Evolutionary conservation across 2,329 filamentous ascomycete species (phyloP).

Genomic region (Aspergillus sp.): DNA sequence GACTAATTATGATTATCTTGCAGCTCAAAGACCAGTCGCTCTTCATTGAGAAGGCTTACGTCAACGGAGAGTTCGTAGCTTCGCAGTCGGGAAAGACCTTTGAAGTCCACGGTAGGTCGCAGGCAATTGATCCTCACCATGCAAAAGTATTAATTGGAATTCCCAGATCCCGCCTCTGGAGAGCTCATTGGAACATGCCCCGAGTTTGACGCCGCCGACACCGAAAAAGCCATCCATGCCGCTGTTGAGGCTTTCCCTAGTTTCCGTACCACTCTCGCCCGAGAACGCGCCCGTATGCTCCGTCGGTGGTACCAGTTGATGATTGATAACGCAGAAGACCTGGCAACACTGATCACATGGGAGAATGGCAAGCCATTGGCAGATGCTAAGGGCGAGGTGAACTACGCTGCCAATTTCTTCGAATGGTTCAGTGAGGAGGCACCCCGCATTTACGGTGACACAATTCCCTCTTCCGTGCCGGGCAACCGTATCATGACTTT

Average conservation of each 20-base stretch:
- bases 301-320: conserved; percentile 65
- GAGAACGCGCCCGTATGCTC: conserved; percentile 58
- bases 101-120: conserved; percentile 64
- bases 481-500: conserved; percentile 60
- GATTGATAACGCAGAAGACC: conserved; percentile 60
- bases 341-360: conserved; percentile 63
- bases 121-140: not conserved
- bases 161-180: conserved; percentile 73
- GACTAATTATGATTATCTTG: not conserved
- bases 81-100: conserved; percentile 89
- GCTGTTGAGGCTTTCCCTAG: conserved; percentile 65
- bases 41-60: conserved; percentile 77
- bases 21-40: conserved; percentile 75
- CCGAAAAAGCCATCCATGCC: conserved; percentile 75
- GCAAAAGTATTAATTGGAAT: not conserved
- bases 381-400: conserved; percentile 56
- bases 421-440: conserved; percentile 63
- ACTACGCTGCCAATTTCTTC: conserved; percentile 57
- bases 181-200: conserved; percentile 76
- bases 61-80: conserved; percentile 88
- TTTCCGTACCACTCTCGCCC: conserved; percentile 57
- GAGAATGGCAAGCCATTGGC: conserved; percentile 65
- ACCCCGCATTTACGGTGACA: conserved; percentile 54
- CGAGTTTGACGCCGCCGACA: conserved; percentile 73
- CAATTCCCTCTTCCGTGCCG: conserved; percentile 55